Evolutionary conservation across 1,284 basidiomycete genomes (phyloP).

Genomic region (Ustilago lituana): DNA sequence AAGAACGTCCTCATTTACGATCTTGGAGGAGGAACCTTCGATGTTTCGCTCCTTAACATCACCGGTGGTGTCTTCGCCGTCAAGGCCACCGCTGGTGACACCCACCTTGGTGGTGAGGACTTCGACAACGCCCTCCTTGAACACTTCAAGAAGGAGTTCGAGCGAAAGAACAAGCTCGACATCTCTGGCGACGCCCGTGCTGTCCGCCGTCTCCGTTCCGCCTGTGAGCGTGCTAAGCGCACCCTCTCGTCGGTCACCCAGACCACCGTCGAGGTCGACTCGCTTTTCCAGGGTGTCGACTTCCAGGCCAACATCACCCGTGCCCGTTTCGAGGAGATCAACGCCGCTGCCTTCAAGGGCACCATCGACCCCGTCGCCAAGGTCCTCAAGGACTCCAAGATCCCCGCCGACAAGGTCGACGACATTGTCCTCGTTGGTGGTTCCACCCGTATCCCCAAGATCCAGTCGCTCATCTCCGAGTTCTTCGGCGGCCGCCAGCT

Average conservation of each 20-base stretch:
- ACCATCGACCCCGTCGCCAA: conserved; percentile 98
- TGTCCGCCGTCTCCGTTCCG: conserved; percentile 89
- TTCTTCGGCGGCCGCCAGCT: conserved; percentile 96
- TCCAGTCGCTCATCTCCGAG: conserved; percentile 96
- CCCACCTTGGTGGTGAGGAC: conserved; percentile 83
- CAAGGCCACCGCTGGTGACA: conserved; percentile 74
- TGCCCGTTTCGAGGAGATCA: conserved; percentile 99
- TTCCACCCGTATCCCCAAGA: conserved; percentile 99
- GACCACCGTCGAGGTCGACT: conserved; percentile 99
- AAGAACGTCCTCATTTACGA: conserved; percentile 99
- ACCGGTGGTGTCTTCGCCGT: conserved; percentile 75
- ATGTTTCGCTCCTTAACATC: conserved; percentile 76
- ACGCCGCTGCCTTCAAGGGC: conserved; percentile 90
- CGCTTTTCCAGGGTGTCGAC: conserved; percentile 83
- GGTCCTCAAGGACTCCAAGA: conserved; percentile 98
- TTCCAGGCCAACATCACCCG: conserved; percentile 69
- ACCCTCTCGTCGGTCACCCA: conserved; percentile 97
- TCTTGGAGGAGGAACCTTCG: conserved; percentile 88
- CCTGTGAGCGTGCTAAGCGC: conserved; percentile 99
- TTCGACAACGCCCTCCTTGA: conserved; percentile 98
- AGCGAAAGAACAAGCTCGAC: conserved; percentile 81
- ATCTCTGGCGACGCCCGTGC: conserved; percentile 96
- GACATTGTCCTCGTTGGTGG: conserved; percentile 99
- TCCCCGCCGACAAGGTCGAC: conserved; percentile 94
- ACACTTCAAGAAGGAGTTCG: conserved; percentile 78